A percentile compares a stretch with the other conserved stretches of the same genome.
phyloP scores from a whole-genome alignment of 2,329 filamentous ascomycete genomes.

The Ophiocordyceps robertsii region DNA sequence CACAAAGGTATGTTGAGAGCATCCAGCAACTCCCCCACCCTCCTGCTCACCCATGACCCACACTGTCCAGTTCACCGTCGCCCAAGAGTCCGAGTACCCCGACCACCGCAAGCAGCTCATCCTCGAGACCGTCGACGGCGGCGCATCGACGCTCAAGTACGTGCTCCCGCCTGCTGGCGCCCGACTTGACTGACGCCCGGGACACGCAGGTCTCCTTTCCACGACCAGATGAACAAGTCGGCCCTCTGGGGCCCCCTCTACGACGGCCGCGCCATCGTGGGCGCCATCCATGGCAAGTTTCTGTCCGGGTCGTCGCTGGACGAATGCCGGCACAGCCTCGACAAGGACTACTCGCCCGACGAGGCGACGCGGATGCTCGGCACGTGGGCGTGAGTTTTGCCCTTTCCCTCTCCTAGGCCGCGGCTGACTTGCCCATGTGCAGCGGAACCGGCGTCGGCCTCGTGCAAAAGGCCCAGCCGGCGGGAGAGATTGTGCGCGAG shows the following conservation, averaged over 20 bases:
- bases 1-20: conserved; percentile 19
- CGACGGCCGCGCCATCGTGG: conserved; percentile 28
- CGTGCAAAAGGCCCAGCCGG: conserved; percentile 24
- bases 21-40: background rate
- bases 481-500: conserved; percentile 29
- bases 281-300: conserved; percentile 25
- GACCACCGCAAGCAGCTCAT: conserved; percentile 26
- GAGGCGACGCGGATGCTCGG: conserved; percentile 17
- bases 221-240: conserved; percentile 25
- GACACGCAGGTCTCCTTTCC: conserved; percentile 22
- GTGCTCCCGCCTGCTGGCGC: background rate
- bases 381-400: conserved; percentile 23
- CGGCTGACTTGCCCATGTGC: background rate
- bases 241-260: conserved; percentile 27
- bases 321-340: conserved; percentile 25
- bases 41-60: background rate
- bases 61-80: conserved; percentile 25
- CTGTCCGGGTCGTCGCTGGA: conserved; percentile 24
- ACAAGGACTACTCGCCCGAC: conserved; percentile 21
- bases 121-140: conserved; percentile 28
- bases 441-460: conserved; percentile 31
- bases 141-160: conserved; percentile 30
- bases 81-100: conserved; percentile 27
- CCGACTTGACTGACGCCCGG: background rate
- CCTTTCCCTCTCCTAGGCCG: background rate